Evolutionary conservation across 2,329 filamentous ascomycete species (phyloP).

Genomic region (Aaosphaeria arxii): DNA sequence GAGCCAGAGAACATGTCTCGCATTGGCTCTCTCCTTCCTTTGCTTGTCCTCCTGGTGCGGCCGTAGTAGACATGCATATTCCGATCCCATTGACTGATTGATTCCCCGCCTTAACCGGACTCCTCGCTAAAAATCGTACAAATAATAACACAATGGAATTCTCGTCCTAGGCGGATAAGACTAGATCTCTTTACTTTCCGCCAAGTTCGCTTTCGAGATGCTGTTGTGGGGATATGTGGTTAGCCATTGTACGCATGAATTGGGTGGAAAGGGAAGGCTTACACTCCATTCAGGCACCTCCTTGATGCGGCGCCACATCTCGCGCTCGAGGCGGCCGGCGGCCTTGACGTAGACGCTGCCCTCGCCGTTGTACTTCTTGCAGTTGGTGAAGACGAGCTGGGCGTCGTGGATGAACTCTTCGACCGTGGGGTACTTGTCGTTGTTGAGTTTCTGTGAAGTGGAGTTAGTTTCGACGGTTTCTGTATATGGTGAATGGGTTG

Average conservation of each 20-base stretch:
- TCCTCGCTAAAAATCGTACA: too few species aligned
- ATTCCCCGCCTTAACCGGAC: too few species aligned
- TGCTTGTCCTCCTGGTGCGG: too few species aligned
- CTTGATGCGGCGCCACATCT: slow-evolving; percentile 91
- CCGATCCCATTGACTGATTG: too few species aligned
- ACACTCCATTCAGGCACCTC: slow-evolving; percentile 81
- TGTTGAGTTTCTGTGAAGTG: slow-evolving; percentile 68
- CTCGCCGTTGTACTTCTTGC: slow-evolving; percentile 93
- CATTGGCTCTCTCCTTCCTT: too few species aligned
- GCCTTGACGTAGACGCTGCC: slow-evolving; percentile 93
- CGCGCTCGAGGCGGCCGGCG: slow-evolving; percentile 89
- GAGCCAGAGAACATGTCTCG: too few species aligned
- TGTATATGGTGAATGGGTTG: neutral
- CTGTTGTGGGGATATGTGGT: slow-evolving; percentile 12
- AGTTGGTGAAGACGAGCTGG: slow-evolving; percentile 89
- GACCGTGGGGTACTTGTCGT: slow-evolving; percentile 84
- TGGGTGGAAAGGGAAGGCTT: neutral
- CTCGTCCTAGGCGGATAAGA: too few species aligned
- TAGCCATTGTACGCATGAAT: slow-evolving; percentile 1
- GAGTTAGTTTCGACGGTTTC: neutral
- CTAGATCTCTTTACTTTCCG: slow-evolving; percentile 14
- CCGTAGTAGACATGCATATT: too few species aligned
- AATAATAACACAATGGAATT: too few species aligned
- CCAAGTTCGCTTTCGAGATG: slow-evolving; percentile 30
- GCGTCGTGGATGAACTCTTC: slow-evolving; percentile 92